Conservation (phyloP, 2,329 filamentous ascomycete genomes). For the Cadophora gregata region DNA sequence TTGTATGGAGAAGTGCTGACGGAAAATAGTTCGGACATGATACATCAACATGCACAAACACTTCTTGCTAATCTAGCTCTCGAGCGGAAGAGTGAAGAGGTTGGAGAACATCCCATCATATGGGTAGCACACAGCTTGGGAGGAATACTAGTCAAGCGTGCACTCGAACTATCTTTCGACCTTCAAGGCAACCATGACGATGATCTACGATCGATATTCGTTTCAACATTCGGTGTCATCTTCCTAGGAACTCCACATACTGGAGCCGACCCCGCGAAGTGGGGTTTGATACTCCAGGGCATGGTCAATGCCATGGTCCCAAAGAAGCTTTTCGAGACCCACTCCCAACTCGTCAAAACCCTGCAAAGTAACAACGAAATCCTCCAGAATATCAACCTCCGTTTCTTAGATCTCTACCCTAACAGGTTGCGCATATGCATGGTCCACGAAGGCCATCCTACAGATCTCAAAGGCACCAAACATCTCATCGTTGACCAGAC, state of each 20-base stretch:
- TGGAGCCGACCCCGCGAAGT: conserved; percentile 71
- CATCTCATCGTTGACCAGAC: conserved; percentile 71
- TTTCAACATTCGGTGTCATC: conserved; percentile 77
- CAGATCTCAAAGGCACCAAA: conserved; percentile 68
- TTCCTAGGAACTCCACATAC: conserved; percentile 80
- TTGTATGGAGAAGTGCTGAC: conserved; percentile 23
- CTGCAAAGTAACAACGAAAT: conserved; percentile 78
- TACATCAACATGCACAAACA: conserved; percentile 74
- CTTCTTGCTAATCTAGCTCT: conserved; percentile 66
- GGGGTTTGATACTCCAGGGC: conserved; percentile 70
- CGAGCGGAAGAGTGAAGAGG: conserved; percentile 64
- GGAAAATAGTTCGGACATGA: conserved; percentile 64
- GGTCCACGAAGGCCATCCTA: conserved; percentile 77
- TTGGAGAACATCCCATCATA: conserved; percentile 69
- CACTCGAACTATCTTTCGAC: conserved; percentile 70
- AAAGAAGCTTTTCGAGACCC: conserved; percentile 69
- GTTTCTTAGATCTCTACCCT: conserved; percentile 74
- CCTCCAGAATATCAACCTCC: conserved; percentile 73
- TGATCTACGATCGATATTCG: conserved; percentile 70
- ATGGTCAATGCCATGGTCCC: conserved; percentile 71
- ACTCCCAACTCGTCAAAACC: conserved; percentile 70
- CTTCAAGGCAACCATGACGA: conserved; percentile 64
- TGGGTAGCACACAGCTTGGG: conserved; percentile 79
- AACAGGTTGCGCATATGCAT: conserved; percentile 61
- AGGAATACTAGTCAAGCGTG: conserved; percentile 74